These are phyloP conservation scores for Porphyrellus sp. DNA, from an alignment of 1,284 basidiomycete genomes.

Conservation along the genomic window DNA sequence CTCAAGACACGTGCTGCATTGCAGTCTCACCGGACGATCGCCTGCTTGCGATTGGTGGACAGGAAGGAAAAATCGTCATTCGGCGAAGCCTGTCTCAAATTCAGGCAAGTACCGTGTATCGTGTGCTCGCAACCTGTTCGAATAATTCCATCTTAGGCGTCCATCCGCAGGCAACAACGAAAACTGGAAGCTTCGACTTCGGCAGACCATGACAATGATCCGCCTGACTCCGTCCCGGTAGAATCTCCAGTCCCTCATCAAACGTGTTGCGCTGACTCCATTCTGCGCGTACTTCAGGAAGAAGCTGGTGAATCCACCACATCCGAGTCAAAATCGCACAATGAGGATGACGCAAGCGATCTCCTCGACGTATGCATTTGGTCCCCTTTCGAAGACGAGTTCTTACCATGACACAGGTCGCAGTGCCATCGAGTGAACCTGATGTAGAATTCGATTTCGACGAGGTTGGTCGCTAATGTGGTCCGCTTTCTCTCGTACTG, in stretches of 20 bases:
- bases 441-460: too few relatives aligned
- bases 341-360: too few relatives aligned
- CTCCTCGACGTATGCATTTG: too few relatives aligned
- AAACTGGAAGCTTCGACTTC: background rate
- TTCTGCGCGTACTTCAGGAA: background rate
- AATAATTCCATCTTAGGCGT: background rate
- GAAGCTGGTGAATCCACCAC: background rate
- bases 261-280: background rate
- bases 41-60: background rate
- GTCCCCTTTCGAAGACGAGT: too few relatives aligned
- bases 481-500: too few relatives aligned
- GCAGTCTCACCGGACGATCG: background rate
- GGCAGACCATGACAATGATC: background rate
- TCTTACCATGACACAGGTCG: too few relatives aligned
- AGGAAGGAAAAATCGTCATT: background rate
- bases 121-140: background rate
- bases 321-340: too few relatives aligned
- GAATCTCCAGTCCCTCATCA: background rate
- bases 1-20: background rate
- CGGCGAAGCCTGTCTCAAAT: background rate
- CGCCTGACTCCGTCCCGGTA: background rate
- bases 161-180: background rate
- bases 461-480: too few relatives aligned
- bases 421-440: too few relatives aligned
- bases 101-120: background rate